phyloP scores from a whole-genome alignment of 1,139 yeast species.

The Zygosaccharomyces sapae region DNA sequence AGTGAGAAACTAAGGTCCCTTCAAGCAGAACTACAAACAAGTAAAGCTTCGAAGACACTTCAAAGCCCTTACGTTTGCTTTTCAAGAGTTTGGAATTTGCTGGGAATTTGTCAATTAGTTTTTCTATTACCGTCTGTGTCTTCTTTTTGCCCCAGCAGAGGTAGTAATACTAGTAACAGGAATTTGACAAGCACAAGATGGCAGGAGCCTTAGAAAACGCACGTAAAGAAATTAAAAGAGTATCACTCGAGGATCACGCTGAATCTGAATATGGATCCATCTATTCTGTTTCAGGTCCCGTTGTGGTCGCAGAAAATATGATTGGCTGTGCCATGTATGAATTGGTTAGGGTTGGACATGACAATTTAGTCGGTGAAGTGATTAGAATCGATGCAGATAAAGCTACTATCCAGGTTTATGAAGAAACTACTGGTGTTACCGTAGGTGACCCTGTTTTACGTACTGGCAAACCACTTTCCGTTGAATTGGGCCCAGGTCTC shows the following conservation, averaged over 20 bases:
- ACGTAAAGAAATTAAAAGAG: conserved; percentile 85
- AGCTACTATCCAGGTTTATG: conserved; percentile 97
- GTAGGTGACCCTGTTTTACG: conserved; percentile 98
- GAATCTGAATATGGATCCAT: conserved; percentile 84
- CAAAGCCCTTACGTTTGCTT: background rate
- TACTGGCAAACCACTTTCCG: conserved; percentile 96
- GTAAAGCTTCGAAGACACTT: conserved; percentile 1
- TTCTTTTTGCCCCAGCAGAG: background rate
- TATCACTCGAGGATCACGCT: conserved; percentile 68
- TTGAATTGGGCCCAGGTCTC: conserved; percentile 96
- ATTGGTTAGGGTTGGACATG: conserved; percentile 94
- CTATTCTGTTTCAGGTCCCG: conserved; percentile 96
- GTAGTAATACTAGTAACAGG: background rate
- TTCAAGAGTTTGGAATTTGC: background rate
- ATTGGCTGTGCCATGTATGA: conserved; percentile 99
- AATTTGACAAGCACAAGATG: conserved; percentile 36
- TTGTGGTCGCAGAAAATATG: conserved; percentile 95
- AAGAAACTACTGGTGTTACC: conserved; percentile 98
- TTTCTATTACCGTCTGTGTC: background rate
- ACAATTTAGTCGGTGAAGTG: conserved; percentile 93
- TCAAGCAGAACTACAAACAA: background rate
- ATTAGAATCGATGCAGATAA: conserved; percentile 94
- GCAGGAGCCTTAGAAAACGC: conserved; percentile 98
- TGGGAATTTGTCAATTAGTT: background rate
- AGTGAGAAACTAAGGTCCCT: background rate